Evolutionary conservation across 768 basidiomycete species (phyloP).

Genomic region (Boletellus sp.): DNA sequence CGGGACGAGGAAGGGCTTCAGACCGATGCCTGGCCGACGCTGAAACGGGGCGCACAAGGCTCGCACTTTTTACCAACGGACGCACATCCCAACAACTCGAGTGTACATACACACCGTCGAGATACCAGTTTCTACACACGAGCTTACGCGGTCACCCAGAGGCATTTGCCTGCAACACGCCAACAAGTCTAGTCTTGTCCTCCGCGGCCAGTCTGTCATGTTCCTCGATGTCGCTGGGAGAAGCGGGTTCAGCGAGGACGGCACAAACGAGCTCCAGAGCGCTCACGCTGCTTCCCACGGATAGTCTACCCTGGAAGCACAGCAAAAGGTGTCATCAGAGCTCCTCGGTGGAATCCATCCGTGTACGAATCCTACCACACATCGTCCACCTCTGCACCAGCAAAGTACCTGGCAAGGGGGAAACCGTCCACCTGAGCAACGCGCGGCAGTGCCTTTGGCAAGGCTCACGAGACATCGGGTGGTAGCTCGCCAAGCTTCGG

Average conservation of each 20-base stretch:
- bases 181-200: conserved; percentile 31
- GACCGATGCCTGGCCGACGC: not conserved
- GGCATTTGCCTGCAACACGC: not conserved
- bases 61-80: too few species aligned
- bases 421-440: not conserved
- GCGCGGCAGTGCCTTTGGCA: not conserved
- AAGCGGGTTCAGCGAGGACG: not conserved
- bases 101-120: not conserved
- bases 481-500: conserved; percentile 77
- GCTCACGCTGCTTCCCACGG: conserved; percentile 79
- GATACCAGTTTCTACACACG: too few species aligned
- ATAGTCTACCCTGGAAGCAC: conserved; percentile 64
- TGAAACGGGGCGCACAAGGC: conserved; percentile 5
- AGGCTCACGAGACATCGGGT: conserved; percentile 54
- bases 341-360: not conserved
- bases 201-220: conserved; percentile 60
- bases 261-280: not conserved
- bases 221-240: conserved; percentile 65
- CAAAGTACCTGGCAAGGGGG: conserved; percentile 61
- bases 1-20: not conserved
- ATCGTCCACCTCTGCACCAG: conserved; percentile 71
- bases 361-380: conserved; percentile 54
- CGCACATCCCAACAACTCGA: too few species aligned
- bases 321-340: conserved; percentile 15
- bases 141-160: too few species aligned